Percentiles rank a stretch among this genome's conserved stretches.
These are phyloP conservation scores for Kwoniella europaea DNA, from an alignment of 768 basidiomycete genomes.

Conservation along the genomic window DNA sequence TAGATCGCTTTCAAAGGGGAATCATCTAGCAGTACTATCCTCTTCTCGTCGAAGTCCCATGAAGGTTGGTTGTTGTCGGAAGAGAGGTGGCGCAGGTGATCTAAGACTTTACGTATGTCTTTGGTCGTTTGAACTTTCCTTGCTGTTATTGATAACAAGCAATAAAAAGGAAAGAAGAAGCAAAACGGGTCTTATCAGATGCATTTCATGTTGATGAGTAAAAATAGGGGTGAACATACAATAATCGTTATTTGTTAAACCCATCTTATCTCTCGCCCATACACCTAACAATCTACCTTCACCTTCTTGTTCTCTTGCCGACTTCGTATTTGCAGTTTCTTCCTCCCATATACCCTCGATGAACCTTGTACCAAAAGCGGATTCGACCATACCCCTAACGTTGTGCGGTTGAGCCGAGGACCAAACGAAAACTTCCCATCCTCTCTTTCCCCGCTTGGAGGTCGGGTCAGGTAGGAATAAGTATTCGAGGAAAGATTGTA, in stretches of 20 bases:
- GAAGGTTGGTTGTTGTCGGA: neutral
- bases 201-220: neutral
- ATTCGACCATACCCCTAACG: constrained; percentile 50
- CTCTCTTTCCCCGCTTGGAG: constrained; percentile 21
- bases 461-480: constrained; percentile 37
- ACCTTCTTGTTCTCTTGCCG: constrained; percentile 21
- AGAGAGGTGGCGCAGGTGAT: constrained; percentile 27
- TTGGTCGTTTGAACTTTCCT: constrained; percentile 54
- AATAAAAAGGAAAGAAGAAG: neutral
- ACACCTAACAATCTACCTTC: constrained; percentile 54
- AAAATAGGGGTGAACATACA: constrained; percentile 34
- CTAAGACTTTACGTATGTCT: constrained; percentile 48
- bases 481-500: constrained; percentile 50
- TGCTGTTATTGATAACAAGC: neutral
- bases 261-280: constrained; percentile 55
- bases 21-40: constrained; percentile 53
- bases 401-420: constrained; percentile 55
- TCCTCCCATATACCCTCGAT: constrained; percentile 41
- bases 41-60: constrained; percentile 31
- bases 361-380: constrained; percentile 42
- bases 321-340: constrained; percentile 15
- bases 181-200: neutral
- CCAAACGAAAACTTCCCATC: constrained; percentile 57
- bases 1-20: constrained; percentile 51
- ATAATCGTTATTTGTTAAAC: constrained; percentile 42